These are phyloP conservation scores for Malania oleifera DNA, from an alignment of 164 flowering plant species.

Conservation along the genomic window DNA sequence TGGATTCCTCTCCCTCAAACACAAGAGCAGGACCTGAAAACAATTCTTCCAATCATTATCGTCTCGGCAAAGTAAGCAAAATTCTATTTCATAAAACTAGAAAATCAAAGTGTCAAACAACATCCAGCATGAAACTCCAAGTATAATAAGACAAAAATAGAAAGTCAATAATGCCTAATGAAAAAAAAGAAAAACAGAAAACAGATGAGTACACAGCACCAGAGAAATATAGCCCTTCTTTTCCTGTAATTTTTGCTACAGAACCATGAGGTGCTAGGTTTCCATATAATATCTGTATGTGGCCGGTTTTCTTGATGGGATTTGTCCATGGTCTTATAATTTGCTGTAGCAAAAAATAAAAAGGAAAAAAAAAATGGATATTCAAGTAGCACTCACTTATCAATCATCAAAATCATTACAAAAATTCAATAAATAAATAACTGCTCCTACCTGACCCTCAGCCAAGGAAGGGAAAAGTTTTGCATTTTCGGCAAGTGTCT, in stretches of 20 bases:
- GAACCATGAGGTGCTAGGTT: slow-evolving; percentile 97
- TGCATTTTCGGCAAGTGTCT: slow-evolving; percentile 89
- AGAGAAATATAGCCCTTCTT: slow-evolving; percentile 91
- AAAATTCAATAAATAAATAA: neutral
- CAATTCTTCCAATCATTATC: slow-evolving; percentile 6
- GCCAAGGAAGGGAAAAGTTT: slow-evolving; percentile 54
- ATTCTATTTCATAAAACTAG: neutral
- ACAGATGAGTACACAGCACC: slow-evolving; percentile 43
- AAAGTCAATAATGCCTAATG: too few relatives aligned
- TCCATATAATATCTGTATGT: slow-evolving; percentile 85
- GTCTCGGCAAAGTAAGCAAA: neutral
- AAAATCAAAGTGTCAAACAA: neutral
- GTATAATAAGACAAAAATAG: neutral
- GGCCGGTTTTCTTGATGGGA: slow-evolving; percentile 93
- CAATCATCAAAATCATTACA: neutral
- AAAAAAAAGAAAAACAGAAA: too few relatives aligned
- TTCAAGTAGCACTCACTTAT: neutral
- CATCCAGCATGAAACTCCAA: slow-evolving; percentile 1
- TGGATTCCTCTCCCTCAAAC: slow-evolving; percentile 95
- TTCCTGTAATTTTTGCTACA: slow-evolving; percentile 97
- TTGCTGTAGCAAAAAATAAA: slow-evolving; percentile 44
- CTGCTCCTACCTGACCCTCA: slow-evolving; percentile 66
- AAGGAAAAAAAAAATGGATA: neutral
- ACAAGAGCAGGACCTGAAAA: slow-evolving; percentile 87
- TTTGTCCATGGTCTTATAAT: slow-evolving; percentile 67